A percentile compares a stretch with the other conserved stretches of the same genome.
phyloP scores from a whole-genome alignment of 1,284 basidiomycete species.

The Rhodotorula sp. region DNA sequence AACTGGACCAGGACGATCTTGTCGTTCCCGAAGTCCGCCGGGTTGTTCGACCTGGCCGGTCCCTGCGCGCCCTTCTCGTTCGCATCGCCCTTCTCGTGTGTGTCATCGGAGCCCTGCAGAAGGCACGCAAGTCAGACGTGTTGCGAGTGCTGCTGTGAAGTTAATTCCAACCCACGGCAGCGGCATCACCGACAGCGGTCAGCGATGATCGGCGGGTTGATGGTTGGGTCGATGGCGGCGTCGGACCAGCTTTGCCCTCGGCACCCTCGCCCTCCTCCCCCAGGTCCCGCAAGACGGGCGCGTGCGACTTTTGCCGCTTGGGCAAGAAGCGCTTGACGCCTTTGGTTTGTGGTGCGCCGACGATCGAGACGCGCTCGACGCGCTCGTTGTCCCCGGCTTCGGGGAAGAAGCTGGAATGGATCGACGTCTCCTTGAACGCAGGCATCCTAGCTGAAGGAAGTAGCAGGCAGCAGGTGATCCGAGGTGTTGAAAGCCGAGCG shows the following conservation, averaged over 20 bases:
- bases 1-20: slow-evolving; percentile 42
- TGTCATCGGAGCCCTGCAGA: background rate
- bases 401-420: slow-evolving; percentile 31
- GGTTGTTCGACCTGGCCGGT: background rate
- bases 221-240: slow-evolving; percentile 18
- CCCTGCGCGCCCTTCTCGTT: slow-evolving; percentile 8
- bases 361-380: slow-evolving; percentile 15
- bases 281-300: slow-evolving; percentile 8
- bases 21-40: slow-evolving; percentile 10
- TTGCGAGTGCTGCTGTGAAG: no score
- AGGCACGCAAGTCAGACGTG: background rate
- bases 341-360: background rate
- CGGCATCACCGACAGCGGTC: slow-evolving; percentile 5
- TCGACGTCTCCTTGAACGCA: slow-evolving; percentile 30
- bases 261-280: slow-evolving; percentile 13
- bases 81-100: background rate
- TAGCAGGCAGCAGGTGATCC: no score
- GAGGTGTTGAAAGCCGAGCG: no score
- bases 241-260: background rate
- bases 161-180: background rate
- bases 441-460: slow-evolving; percentile 16
- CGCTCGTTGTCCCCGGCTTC: slow-evolving; percentile 29
- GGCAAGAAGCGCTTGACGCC: slow-evolving; percentile 5
- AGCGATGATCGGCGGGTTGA: slow-evolving; percentile 26
- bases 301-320: slow-evolving; percentile 4